Conservation (phyloP, 169 alveolate genomes). For the Plasmodium falciparum region DNA sequence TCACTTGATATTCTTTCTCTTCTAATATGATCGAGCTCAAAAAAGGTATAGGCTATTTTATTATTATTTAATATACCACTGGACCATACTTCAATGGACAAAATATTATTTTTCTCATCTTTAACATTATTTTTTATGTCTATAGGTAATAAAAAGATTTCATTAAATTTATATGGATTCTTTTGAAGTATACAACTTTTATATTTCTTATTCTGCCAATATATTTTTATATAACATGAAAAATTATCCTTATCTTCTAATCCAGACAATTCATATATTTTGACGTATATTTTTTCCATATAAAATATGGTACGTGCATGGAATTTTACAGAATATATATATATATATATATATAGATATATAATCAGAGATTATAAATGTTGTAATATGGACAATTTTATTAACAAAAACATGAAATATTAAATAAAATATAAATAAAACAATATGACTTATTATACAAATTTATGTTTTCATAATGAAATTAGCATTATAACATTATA, state of each 20-base stretch:
- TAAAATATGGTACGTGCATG: too few species aligned
- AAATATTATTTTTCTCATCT: background rate
- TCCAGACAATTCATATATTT: constrained; percentile 22
- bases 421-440: too few species aligned
- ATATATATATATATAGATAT: background rate
- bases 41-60: constrained; percentile 56
- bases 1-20: constrained; percentile 36
- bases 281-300: constrained; percentile 44
- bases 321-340: background rate
- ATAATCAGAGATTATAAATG: too few species aligned
- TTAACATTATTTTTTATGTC: constrained; percentile 8
- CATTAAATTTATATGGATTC: constrained; percentile 20
- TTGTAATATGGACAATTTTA: too few species aligned
- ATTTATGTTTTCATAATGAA: too few species aligned
- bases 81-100: constrained; percentile 45
- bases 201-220: constrained; percentile 52
- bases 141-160: constrained; percentile 25
- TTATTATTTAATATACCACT: constrained; percentile 18
- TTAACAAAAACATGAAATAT: too few species aligned
- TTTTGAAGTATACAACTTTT: constrained; percentile 18
- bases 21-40: constrained; percentile 21
- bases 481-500: too few species aligned
- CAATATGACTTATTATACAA: too few species aligned
- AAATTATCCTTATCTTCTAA: constrained; percentile 6
- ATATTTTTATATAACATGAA: constrained; percentile 39